A percentile compares a stretch with the other conserved stretches of the same genome.
Conservation (phyloP, 345 rosid species). For the Gossypium rotundifolium region DNA sequence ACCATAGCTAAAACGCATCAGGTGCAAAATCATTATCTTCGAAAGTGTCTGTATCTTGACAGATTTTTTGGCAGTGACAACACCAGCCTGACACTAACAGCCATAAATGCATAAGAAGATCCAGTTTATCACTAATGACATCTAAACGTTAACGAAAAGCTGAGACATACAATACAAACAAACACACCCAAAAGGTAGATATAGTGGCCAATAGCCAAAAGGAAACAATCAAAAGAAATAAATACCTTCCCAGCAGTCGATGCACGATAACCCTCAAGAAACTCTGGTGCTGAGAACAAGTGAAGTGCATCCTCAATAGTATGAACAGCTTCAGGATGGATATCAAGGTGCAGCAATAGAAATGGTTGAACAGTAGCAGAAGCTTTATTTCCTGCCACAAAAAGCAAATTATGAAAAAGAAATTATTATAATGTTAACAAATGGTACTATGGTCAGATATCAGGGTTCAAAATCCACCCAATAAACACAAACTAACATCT, state of each 20-base stretch:
- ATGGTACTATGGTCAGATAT: background rate
- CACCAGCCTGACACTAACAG: slow-evolving; percentile 65
- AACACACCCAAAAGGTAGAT: background rate
- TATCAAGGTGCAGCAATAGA: slow-evolving; percentile 86
- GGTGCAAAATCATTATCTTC: slow-evolving; percentile 84
- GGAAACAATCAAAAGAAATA: slow-evolving; percentile 4
- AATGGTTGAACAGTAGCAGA: slow-evolving; percentile 89
- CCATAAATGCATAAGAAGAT: slow-evolving; percentile 9
- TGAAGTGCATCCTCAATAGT: slow-evolving; percentile 81
- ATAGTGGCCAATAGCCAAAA: background rate
- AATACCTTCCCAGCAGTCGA: slow-evolving; percentile 77
- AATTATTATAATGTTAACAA: background rate
- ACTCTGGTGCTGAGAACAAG: slow-evolving; percentile 69
- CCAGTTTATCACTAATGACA: background rate
- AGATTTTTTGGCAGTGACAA: slow-evolving; percentile 79
- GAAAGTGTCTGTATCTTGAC: slow-evolving; percentile 77
- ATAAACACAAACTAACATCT: background rate
- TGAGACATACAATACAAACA: background rate
- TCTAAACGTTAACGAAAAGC: background rate
- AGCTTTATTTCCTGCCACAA: slow-evolving; percentile 54
- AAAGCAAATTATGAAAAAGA: background rate
- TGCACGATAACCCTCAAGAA: slow-evolving; percentile 84
- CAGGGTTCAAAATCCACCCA: background rate
- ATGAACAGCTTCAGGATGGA: slow-evolving; percentile 60
- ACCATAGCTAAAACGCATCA: slow-evolving; percentile 91